Evolutionary conservation across 805 yeast species (phyloP).

Genomic region (Tetrapisispora phaffii): DNA sequence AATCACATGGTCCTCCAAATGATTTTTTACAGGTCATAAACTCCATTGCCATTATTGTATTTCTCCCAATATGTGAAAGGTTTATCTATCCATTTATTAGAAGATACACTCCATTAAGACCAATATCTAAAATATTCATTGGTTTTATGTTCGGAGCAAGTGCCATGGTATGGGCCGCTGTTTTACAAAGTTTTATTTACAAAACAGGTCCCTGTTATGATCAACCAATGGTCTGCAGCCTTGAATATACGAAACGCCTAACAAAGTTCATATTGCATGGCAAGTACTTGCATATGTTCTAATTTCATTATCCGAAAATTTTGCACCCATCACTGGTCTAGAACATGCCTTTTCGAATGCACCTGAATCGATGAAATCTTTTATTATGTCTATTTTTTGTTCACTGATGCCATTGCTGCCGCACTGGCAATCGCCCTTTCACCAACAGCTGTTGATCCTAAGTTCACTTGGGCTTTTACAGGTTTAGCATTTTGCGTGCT

Average conservation of each 20-base stretch:
- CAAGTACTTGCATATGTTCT: slow-evolving; percentile 60
- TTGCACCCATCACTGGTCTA: slow-evolving; percentile 72
- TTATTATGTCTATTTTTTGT: slow-evolving; percentile 45
- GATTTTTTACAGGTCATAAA: slow-evolving; percentile 70
- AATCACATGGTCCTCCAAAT: slow-evolving; percentile 68
- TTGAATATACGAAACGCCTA: slow-evolving; percentile 21
- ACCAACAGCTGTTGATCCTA: slow-evolving; percentile 57
- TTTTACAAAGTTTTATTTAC: slow-evolving; percentile 62
- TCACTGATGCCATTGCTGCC: slow-evolving; percentile 66
- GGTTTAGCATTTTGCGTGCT: slow-evolving; percentile 52
- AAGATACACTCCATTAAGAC: slow-evolving; percentile 45
- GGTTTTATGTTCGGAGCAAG: slow-evolving; percentile 59
- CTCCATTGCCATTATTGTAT: slow-evolving; percentile 63
- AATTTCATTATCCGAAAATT: slow-evolving; percentile 68
- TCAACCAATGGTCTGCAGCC: slow-evolving; percentile 35
- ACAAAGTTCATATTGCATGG: slow-evolving; percentile 51
- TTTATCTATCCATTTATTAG: slow-evolving; percentile 47
- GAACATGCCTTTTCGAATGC: slow-evolving; percentile 82
- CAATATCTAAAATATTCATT: slow-evolving; percentile 58
- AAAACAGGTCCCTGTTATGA: slow-evolving; percentile 66
- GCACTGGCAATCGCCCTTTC: slow-evolving; percentile 67
- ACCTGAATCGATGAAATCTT: slow-evolving; percentile 43
- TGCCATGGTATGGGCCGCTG: slow-evolving; percentile 69
- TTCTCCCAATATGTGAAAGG: slow-evolving; percentile 62
- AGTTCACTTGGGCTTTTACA: slow-evolving; percentile 58